phyloP scores from a whole-genome alignment of 371 early-diverging fungal genomes.

The Mortierella sp. region DNA sequence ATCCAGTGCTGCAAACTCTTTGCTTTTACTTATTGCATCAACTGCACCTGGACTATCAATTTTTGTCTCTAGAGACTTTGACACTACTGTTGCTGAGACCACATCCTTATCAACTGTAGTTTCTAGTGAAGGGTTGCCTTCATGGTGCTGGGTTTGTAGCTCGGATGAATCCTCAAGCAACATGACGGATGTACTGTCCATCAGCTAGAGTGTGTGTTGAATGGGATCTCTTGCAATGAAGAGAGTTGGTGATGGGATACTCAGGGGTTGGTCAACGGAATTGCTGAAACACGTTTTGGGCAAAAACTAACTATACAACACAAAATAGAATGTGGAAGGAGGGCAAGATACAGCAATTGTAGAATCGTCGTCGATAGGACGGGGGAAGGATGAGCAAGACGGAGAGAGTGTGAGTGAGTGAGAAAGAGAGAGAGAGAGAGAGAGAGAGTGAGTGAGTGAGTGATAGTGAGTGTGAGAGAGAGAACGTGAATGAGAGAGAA shows the following conservation, averaged over 20 bases:
- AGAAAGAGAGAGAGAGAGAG: background rate
- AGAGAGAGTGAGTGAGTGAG: background rate
- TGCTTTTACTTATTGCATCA: background rate
- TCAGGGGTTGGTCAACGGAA: conserved; percentile 12
- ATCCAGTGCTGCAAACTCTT: background rate
- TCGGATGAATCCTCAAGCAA: conserved; percentile 6
- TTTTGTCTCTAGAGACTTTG: background rate
- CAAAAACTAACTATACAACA: background rate
- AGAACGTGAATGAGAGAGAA: conserved; percentile 8
- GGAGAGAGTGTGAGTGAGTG: conserved; percentile 1
- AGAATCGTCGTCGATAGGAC: background rate
- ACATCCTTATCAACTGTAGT: background rate
- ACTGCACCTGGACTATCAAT: background rate
- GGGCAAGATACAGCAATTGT: background rate
- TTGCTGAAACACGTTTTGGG: conserved; percentile 7
- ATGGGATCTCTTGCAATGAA: background rate
- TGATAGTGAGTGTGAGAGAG: background rate
- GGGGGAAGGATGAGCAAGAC: conserved; percentile 5
- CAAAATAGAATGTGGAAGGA: conserved; percentile 9
- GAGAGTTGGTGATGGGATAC: background rate
- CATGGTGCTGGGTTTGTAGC: background rate
- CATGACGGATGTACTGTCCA: conserved; percentile 9
- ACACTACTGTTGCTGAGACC: background rate
- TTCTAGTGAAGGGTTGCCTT: background rate
- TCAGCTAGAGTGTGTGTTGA: background rate